Evolutionary conservation across 2,329 filamentous ascomycete species (phyloP), one percentile per base, ranked within the genome.

Genomic region (Ophiostoma sp.): DNA sequence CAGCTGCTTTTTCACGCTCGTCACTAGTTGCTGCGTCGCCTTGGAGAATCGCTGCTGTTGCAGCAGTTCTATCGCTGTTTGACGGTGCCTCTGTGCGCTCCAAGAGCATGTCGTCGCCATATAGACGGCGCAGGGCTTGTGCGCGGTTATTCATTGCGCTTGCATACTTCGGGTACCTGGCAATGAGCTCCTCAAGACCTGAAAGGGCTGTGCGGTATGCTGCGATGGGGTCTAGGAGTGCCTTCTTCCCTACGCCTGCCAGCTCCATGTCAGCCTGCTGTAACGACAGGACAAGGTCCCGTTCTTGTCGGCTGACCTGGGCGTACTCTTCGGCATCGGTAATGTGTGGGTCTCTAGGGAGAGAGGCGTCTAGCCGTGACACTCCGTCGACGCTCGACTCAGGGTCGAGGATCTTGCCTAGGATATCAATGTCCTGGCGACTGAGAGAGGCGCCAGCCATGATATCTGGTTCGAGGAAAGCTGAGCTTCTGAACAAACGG

Each of bases 71-170:
- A 5, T 9, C 11, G 12, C 55, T n/a, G 11, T 41, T 38, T 49
- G 11, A 2, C 36, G 14, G 36, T 40, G 47, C 65, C 11, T 65
- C 68, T 42, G 40, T 18, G 14, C 58, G 41, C 11, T 76, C 73
- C 47, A 87, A 76, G 36, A 89, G 77, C 74, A 87, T 80, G 2
- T 80, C 78, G 74, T 90, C 87, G 11, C 87, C 88, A 71, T 89
- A 87, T 68, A 87, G 77, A 64, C 88, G 80, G 36, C 89, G 80
- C 42, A 84, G 73, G 8, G 88, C 82, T 76, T 93, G 91, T 2
- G 88, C 90, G 65, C 90, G 83, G 77, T 94, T 93, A 75, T 92
- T 90, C 69, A 86, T 84, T 5, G 87, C 89, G 71, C 88, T 91
- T 36, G 90, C 89, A 76, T 93, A 93, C 44, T 79, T 77, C 3